Base-by-base conservation (phyloP, 768 basidiomycete genomes). In the Panus rudis region DNA sequence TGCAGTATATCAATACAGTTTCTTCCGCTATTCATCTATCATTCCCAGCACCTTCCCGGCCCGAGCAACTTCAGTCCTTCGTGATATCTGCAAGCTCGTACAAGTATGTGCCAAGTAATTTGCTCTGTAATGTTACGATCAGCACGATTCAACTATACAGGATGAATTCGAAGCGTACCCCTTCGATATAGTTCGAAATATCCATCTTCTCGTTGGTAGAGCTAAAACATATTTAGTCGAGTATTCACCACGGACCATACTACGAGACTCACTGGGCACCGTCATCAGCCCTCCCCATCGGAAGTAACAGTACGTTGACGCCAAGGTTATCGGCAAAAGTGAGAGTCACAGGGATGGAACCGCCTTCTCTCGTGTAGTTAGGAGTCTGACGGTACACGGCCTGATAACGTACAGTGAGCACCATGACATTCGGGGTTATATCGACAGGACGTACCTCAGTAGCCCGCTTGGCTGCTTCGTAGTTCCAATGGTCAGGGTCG, bases 191-290 rank as follows among this genome's bases (percentile, higher is more conserved):
- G 70, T 98, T 98, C 37, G 78, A 79, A 41, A 69, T 69, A 64
- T 98, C 92, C 40, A 98, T 70, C 64, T 98, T 98, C 73, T 97
- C 94, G 61, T 94, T 93, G 10, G 87, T 92, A 40, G 87, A 90
- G 64, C 88, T 89, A 49, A 2, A 43, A 34, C 22, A 33, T 14
- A 12, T 4, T 22, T 26, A 25, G 30, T 39, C 27, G 39, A 19
- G 39, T 27, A 23, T 24, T 16, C 1, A 30, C 7, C 6, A 14
- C 4, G 8, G 19, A 14, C 10, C 12, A 37, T 30, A 23, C 17
- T 4, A 13, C 17, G 33, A 13, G 1, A 78, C 85, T 50, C 57
- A 90, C 84, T 92, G 90, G 31, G 91, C 88, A 52, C 93, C 94
- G 51, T 98, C 94, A 56, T 97, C 92, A 2, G 89, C 88, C 39